Evolutionary conservation across 257 asterid genomes (phyloP).

Genomic region (Solanum rostratum): DNA sequence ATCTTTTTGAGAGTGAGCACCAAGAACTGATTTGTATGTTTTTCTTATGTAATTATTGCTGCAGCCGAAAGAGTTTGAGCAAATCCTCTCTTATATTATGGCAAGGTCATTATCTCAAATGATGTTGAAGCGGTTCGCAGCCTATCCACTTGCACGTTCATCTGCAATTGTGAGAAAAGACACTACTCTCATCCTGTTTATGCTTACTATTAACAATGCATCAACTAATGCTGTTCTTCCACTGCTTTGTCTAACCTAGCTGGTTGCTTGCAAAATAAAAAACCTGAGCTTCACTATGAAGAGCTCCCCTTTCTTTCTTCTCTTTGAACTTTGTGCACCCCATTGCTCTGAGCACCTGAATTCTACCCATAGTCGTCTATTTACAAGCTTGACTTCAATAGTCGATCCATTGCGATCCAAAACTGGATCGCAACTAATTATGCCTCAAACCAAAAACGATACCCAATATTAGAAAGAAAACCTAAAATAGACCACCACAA

Average conservation of each 20-base stretch:
- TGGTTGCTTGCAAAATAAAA: not conserved
- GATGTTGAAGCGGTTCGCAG: conserved; percentile 34
- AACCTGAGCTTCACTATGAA: not conserved
- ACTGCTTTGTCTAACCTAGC: not conserved
- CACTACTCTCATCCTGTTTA: not conserved
- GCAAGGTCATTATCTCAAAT: conserved; percentile 57
- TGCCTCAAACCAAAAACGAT: too few species aligned
- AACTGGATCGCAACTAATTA: too few species aligned
- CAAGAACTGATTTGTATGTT: not conserved
- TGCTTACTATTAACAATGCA: not conserved
- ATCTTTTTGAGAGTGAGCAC: not conserved
- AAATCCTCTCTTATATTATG: too few species aligned
- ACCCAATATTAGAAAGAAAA: too few species aligned
- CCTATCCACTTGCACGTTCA: conserved; percentile 36
- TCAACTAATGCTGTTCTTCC: not conserved
- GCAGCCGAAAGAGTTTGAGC: too few species aligned
- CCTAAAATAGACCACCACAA: too few species aligned
- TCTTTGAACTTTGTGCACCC: too few species aligned
- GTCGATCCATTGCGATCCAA: too few species aligned
- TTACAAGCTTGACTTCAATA: too few species aligned
- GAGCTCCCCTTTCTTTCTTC: not conserved
- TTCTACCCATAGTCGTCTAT: too few species aligned
- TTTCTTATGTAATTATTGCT: too few species aligned
- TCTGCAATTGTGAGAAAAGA: conserved; percentile 30
- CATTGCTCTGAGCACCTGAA: too few species aligned